Base-by-base conservation (phyloP, 768 basidiomycete genomes). In the Suillus ampliporus region DNA sequence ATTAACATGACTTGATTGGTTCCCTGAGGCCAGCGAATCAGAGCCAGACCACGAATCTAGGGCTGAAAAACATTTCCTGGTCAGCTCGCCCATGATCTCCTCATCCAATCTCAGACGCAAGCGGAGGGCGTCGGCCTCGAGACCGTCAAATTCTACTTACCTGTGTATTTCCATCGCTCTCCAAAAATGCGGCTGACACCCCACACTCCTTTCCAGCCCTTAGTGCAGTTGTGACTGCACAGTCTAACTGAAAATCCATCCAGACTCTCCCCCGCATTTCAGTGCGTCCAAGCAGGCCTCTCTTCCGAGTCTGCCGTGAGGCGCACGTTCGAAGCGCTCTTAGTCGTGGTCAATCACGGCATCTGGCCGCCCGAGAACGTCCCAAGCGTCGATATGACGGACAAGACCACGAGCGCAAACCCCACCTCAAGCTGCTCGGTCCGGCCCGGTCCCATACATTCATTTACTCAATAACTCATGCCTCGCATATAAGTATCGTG, bases 81-180 rank as follows among this genome's bases (percentile, higher is more conserved):
- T 26, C 37, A 41, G 17, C 26, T 40, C 17, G 13, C 13, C 28
- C 34, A 14, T 58, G 15, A 37, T 59, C 19, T 17, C 35, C 48
- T 58, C 14, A 57, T 31, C 13, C 57, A n/a, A 28, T 31, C 11
- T 23, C 69, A 87, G 91, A 91, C 53, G 89, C 90, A 2, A 90
- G 86, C 66, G 89, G 90, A 10, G 90, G n/a, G 89, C 1, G 92
- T 93, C 43, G 91, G 91, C 11, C 77, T 90, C 1, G 86, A 84
- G 66, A 89, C 86, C 2, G 79, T 80, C 21, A 78, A 78, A 13
- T 69, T 83, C 1, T n/a, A n/a, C n/a, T n/a, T 91, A 86, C 68
- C 79, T 87, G 34, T 80, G 89, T 86, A 63, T 69, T 78, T 76
- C 34, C 37, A 41, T 47, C 23, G 4, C 14, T 26, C 37, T 21